Evolutionary conservation across 257 asterid genomes (phyloP), one percentile per base, ranked within the genome.

Genomic region (Solanum piurae): DNA sequence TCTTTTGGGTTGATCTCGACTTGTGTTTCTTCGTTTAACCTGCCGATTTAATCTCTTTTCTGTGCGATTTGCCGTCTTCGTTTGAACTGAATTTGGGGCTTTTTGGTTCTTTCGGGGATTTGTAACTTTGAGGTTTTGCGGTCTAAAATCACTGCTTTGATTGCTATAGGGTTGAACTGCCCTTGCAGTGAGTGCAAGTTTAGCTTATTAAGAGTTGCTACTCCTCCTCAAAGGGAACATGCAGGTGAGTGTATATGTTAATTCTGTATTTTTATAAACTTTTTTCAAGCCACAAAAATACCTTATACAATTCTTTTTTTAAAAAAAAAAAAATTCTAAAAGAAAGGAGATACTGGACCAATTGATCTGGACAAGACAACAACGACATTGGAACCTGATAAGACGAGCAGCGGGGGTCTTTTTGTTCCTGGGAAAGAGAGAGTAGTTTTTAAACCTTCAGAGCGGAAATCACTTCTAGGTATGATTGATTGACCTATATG

Each of bases 391-490:
- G 95, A 92, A 62, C 96, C 98, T 3, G 99, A 95, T 73, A 90
- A 90, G 77, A 79, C 93, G 10, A 76, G 87, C 66, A 66, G 76
- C 40, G 98, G 98, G 13, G 98, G 99, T 80, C 88, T 96, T 88
- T 86, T 89, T 68, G 87, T 92, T 74, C 93, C 94, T 7, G 98
- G 93, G 68, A 94, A 92, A 92, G 98, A 94, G 77, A 89, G 94
- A 90, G 92, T 96, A 12, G 90, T 94, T 60, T 96, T 93, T 88
- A 90, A 93, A 89, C 92, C 93, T 69, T 83, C 93, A 1, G 98
- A 94, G 90, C 89, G 93, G 86, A 96, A 94, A 92, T 96, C 98
- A 3, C 89, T 89, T 84, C 84, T 95, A 90, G 99, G 99, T 95
- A 92, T 79, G 90, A 31, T 44, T 86, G 29, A 18, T 49, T 80